Base-by-base conservation (phyloP, 345 rosid genomes). In the Euclidium syriacum region DNA sequence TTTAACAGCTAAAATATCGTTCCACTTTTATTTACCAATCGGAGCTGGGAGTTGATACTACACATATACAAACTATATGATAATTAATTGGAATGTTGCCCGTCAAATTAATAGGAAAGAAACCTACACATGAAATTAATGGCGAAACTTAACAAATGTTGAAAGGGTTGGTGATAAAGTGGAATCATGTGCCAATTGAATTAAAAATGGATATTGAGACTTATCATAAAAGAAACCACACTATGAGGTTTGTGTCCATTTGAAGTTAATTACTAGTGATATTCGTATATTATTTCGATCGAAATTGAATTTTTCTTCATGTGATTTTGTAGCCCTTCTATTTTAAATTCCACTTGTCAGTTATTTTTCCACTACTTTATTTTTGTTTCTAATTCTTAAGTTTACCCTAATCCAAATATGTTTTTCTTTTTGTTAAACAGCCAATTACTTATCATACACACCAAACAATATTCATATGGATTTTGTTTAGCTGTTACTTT, bases 121-220 rank as follows among this genome's bases (percentile, higher is more conserved):
- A 52, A 32, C 42, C 25, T 26, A 22, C 16, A 62, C 19, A 62
- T 33, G 6, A 62, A 38, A 47, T 29, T 7, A 62, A 38, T 38
- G 58, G 20, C 20, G 64, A 27, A 54, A 54, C 41, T 7, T 12
- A 30, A 29, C 17, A 62, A 62, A 70, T 53, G 11, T 53, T 16
- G 43, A 36, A 68, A 69, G 6, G 57, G 29, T 60, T 16, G 30
- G 32, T 60, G 41, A 69, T 34, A 52, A 51, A 62, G 57, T 47
- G 41, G 19, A 16, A 54, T 15, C 63, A 62, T 62, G 64, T 70
- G 44, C 51, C 57, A 53, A 32, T 38, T 34, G 39, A 29, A 33
- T 36, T 36, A 36, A 62, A 29, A 62, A 24, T 62, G 20, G 50
- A 44, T 8, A 44, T 3, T 9, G 3, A 19, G 39, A 44, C 27